Base-by-base conservation (phyloP, 192 early-diverging fungal species). In the Backusella sp. region DNA sequence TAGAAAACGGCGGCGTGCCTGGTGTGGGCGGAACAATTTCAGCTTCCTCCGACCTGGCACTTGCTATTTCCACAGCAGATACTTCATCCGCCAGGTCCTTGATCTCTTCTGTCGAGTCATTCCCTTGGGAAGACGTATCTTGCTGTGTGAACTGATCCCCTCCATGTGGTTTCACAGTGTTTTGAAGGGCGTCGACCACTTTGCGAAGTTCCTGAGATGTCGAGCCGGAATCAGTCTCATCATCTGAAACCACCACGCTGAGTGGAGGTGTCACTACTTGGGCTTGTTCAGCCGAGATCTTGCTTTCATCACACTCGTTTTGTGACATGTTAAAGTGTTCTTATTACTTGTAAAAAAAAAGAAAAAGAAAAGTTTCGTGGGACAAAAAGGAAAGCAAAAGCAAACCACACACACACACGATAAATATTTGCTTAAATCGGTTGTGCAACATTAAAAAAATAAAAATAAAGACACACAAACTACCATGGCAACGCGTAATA, bases 1-100 rank as follows among this genome's bases (percentile, higher is more conserved):
- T 32, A 7, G 44, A 23, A 15, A 53, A 26, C 12, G 21, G 35
- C 12, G 23, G 62, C 19, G 32, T 44, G 21, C 80, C 80, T 17
- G 80, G 80, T 1, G 80, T 77, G 1, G 80, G 80, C 35, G 80
- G 80, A 62, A 28, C 26, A 26, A 62, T 62, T 28, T 62, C 56
- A 3, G 11, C 66, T 68, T 35, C 66, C 28, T 68, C 35, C 28
- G 44, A 14, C 15, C 8, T 37, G 7, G n/a, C 11, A 12, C 8
- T 21, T 21, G 68, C 39, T 21, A 23, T 69, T 23, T 35, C 21
- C 19, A 69, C 34, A n/a, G 68, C 21, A 37, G 68, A 11, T 17
- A 41, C 37, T 39, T 69, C 68, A 69, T 69, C 68, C 21, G 36
- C 23, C n/a, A 69, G 12, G 12, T 35, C 21, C 26, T 69, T 69